Evolutionary conservation across 176 grass and related monocot species (phyloP).

Genomic region (Secale cereale): DNA sequence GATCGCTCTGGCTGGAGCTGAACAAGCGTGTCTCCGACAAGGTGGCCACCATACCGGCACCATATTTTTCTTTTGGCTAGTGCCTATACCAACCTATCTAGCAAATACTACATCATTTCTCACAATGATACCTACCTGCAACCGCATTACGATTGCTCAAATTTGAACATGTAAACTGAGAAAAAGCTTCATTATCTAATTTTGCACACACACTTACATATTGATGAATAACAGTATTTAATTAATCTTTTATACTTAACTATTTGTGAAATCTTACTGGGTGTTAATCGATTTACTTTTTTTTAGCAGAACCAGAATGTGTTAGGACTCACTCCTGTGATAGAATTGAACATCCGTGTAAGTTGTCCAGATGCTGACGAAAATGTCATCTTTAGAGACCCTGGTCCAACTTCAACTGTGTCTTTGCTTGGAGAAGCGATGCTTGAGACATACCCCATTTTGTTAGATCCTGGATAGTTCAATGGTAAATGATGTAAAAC

Average conservation of each 20-base stretch:
- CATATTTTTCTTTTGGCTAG: not conserved
- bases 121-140: not conserved
- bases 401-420: constrained; percentile 76
- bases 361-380: constrained; percentile 74
- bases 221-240: not conserved
- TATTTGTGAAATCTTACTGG: not conserved
- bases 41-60: no score
- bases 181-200: not conserved
- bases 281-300: not conserved
- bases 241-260: not conserved
- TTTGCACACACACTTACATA: not conserved
- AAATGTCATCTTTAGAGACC: constrained; percentile 78
- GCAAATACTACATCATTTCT: not conserved
- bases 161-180: not conserved
- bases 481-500: not conserved
- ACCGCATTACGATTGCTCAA: not conserved
- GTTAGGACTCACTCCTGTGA: constrained; percentile 60
- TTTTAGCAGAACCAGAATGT: not conserved
- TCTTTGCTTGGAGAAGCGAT: constrained; percentile 42
- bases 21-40: no score
- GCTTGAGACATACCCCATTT: constrained; percentile 19
- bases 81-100: not conserved
- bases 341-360: constrained; percentile 55
- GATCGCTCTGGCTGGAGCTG: no score
- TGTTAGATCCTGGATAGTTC: constrained; percentile 27